Conservation (phyloP, 495 filamentous ascomycete genomes). For the Penicillium flavigenum region DNA sequence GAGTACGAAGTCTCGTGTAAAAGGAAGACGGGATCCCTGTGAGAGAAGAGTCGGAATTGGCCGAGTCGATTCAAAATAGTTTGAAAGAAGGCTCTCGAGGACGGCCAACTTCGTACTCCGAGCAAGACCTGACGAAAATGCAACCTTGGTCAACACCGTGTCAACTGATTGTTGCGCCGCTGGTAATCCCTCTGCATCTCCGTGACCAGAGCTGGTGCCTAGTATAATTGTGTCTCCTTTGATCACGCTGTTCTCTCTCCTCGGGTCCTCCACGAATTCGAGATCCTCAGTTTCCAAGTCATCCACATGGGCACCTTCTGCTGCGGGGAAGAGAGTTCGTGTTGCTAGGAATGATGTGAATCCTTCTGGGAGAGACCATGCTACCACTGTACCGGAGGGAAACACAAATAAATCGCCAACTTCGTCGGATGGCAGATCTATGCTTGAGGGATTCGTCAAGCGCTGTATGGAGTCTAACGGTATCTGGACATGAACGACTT, state of each 20-base stretch:
- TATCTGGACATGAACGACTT: conserved; percentile 64
- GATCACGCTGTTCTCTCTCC: conserved; percentile 72
- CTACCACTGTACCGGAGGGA: conserved; percentile 90
- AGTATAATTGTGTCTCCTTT: conserved; percentile 87
- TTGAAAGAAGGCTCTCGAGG: conserved; percentile 75
- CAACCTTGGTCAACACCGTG: conserved; percentile 86
- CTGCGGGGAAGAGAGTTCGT: conserved; percentile 68
- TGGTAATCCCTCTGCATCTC: conserved; percentile 16
- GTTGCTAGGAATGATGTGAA: conserved; percentile 72
- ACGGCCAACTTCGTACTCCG: conserved; percentile 95
- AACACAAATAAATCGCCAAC: conserved; percentile 95
- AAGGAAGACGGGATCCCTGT: conserved; percentile 61
- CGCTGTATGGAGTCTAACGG: conserved; percentile 53
- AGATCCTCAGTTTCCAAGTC: conserved; percentile 82
- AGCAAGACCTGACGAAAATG: conserved; percentile 94
- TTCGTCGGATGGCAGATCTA: conserved; percentile 60
- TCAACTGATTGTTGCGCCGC: conserved; percentile 53
- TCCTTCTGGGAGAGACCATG: conserved; percentile 77
- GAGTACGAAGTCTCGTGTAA: conserved; percentile 75
- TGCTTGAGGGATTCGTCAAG: conserved; percentile 52
- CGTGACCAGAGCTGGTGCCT: conserved; percentile 60
- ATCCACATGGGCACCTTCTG: conserved; percentile 68
- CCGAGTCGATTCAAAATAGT: conserved; percentile 81
- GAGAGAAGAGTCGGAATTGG: conserved; percentile 74
- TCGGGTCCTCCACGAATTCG: conserved; percentile 76